Percentiles rank a stretch among this genome's conserved stretches.
phyloP scores from a whole-genome alignment of 768 basidiomycete genomes.

The Tephrocybe sp. region DNA sequence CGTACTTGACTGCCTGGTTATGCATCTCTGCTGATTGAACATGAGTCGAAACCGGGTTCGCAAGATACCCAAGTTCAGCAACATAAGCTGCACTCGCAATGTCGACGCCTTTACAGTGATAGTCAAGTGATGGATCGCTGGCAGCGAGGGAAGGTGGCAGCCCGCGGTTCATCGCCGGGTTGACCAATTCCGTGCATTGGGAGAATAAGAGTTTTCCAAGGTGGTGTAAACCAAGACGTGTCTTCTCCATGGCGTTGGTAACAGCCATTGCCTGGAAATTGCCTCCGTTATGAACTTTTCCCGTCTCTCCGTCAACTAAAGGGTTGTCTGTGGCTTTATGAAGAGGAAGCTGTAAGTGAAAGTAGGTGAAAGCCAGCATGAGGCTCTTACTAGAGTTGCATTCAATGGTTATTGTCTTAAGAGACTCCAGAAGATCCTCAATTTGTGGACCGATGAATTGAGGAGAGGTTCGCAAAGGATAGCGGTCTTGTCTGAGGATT shows the following conservation, averaged over 20 bases:
- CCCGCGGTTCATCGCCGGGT: conserved; percentile 79
- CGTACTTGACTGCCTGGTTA: conserved; percentile 89
- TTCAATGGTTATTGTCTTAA: conserved; percentile 67
- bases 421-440: conserved; percentile 71
- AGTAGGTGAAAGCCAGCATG: neutral
- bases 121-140: conserved; percentile 79
- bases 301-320: conserved; percentile 67
- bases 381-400: conserved; percentile 73
- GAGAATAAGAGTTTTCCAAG: conserved; percentile 70
- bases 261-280: conserved; percentile 91
- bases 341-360: conserved; percentile 9
- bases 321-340: conserved; percentile 84
- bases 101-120: conserved; percentile 83
- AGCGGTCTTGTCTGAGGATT: conserved; percentile 77
- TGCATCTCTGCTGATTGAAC: conserved; percentile 91
- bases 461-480: conserved; percentile 70
- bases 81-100: conserved; percentile 83
- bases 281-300: conserved; percentile 75
- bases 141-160: conserved; percentile 79
- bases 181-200: conserved; percentile 70
- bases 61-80: conserved; percentile 78
- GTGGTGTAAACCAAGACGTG: conserved; percentile 69
- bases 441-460: conserved; percentile 88
- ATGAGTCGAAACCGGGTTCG: conserved; percentile 81
- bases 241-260: conserved; percentile 87